phyloP scores from a whole-genome alignment of 345 rosid species.

The Hibiscus trionum region DNA sequence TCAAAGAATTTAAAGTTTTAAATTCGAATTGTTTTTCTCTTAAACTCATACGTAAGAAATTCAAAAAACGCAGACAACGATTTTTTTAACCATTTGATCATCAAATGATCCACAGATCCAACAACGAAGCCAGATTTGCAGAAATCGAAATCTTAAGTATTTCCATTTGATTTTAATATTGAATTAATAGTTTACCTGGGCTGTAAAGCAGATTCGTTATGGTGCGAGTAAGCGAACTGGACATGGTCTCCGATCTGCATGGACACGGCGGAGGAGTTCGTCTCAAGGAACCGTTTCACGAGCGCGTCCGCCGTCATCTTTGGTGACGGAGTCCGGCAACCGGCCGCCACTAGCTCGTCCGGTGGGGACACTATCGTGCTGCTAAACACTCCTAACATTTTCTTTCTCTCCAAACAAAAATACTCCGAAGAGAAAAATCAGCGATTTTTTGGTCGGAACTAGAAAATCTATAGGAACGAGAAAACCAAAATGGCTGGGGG shows the following conservation, averaged over 20 bases:
- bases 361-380: conserved; percentile 72
- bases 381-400: conserved; percentile 90
- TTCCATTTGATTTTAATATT: not conserved
- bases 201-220: conserved; percentile 49
- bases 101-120: not conserved
- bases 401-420: conserved; percentile 5
- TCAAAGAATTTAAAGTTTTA: not conserved
- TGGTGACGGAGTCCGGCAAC: conserved; percentile 90
- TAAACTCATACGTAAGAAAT: not conserved
- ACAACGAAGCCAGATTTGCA: too few species aligned
- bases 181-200: conserved; percentile 51
- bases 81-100: not conserved
- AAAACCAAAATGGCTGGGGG: too few species aligned
- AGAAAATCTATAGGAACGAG: not conserved
- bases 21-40: not conserved
- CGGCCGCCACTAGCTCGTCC: conserved; percentile 93
- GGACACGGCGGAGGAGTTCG: conserved; percentile 56
- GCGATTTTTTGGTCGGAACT: not conserved
- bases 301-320: conserved; percentile 56
- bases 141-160: not conserved
- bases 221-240: conserved; percentile 72
- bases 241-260: conserved; percentile 63
- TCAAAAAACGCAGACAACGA: not conserved
- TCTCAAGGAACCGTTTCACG: conserved; percentile 51
- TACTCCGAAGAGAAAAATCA: not conserved